These are phyloP conservation scores for Incumbomyces delicatus DNA, from an alignment of 2,329 filamentous ascomycete genomes.

Conservation along the genomic window DNA sequence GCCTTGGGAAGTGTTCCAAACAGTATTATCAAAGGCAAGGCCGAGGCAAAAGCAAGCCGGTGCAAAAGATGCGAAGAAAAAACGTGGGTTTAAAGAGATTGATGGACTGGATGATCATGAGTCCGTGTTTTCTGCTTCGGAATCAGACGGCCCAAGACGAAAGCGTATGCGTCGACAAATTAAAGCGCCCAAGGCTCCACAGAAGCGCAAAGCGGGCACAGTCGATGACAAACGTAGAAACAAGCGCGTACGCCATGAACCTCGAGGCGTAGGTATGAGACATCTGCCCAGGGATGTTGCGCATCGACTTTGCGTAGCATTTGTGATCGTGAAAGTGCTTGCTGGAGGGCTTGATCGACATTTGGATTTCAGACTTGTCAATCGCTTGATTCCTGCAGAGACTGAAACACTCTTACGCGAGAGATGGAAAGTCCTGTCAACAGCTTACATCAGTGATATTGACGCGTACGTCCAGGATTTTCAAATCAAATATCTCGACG, in stretches of 20 bases:
- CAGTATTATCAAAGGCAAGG: conserved; percentile 3
- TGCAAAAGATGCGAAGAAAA: not conserved
- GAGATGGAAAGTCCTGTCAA: conserved; percentile 29
- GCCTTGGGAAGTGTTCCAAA: conserved; percentile 13
- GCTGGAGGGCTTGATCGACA: conserved; percentile 35
- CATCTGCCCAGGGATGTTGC: conserved; percentile 8
- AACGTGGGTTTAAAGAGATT: conserved; percentile 1
- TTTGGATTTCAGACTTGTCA: conserved; percentile 38
- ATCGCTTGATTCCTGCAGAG: conserved; percentile 31
- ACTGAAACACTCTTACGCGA: conserved; percentile 30
- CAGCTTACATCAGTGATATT: conserved; percentile 31
- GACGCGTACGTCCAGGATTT: conserved; percentile 38
- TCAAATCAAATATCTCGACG: conserved; percentile 36
- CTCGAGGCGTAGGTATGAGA: not conserved
- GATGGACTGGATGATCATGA: not conserved
- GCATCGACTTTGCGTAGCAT: conserved; percentile 20
- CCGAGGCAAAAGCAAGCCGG: conserved; percentile 5
- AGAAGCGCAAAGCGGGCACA: conserved; percentile 9
- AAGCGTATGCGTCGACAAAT: conserved; percentile 2
- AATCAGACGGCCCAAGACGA: not conserved
- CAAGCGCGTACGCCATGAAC: not conserved
- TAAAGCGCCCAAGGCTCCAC: not conserved
- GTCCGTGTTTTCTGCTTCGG: conserved; percentile 1
- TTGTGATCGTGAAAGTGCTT: conserved; percentile 35
- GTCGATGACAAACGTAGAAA: conserved; percentile 6